Evolutionary conservation across 805 yeast genomes (phyloP), one percentile per base, ranked within the genome.

Genomic region (Kodamaea fukazawae): DNA sequence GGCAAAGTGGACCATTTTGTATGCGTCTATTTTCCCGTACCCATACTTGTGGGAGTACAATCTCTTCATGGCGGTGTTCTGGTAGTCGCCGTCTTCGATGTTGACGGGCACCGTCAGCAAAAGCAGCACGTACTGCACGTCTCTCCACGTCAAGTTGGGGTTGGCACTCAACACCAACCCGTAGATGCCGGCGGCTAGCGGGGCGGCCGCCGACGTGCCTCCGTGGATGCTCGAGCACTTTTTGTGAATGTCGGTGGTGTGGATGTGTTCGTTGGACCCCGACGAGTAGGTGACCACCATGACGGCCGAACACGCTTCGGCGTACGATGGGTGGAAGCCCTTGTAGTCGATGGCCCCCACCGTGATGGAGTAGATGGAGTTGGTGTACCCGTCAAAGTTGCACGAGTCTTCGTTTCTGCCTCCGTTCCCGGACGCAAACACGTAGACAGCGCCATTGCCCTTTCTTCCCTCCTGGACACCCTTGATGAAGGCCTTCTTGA

Each of bases 131-230:
- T 90, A 87, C 64, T 93, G 99, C 40, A 90, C 73, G 58, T 93
- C 99, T 58, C 99, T 76, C 99, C 99, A 93, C 0, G 96, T 86
- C 40, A 93, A 73, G 4, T 82, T 74, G 1, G 96, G 96, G 48
- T 95, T 85, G 3, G 83, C 89, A 50, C 83, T 81, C 36, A 93
- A 67, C 2, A 86, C 86, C 38, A 93, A 68, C 0, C 97, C 78
- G 58, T 86, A 88, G 1, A 93, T 75, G n/a, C 98, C 99, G 0
- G 98, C 97, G 0, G 97, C 98, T 41, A 93, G 71, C 0, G 99
- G 99, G 0, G 99, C 99, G 11, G 99, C 97, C 0, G 99, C 99
- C 15, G 98, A 91, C 0, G 99, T 93, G 14, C 99, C 99, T 8
- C 97, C 96, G 60, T 93, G 99, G 17, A 51, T 60, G 28, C 73